Conservation (phyloP, 75 land plant species). For the Selaginella tamariscina region DNA sequence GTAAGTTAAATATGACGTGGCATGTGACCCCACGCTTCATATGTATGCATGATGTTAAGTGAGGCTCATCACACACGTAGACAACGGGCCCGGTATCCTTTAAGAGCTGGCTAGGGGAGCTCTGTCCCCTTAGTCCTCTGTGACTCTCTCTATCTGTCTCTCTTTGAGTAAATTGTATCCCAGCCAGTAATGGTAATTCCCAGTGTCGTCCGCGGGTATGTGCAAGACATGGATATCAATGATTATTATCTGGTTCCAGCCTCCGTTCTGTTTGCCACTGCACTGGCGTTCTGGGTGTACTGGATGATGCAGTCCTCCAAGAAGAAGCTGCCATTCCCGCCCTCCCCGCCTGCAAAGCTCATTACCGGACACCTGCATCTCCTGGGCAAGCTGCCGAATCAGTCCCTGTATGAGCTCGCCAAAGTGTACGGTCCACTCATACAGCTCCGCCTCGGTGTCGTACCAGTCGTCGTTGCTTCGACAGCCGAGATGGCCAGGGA, state of each 20-base stretch:
- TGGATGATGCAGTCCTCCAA: background rate
- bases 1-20: too few species aligned
- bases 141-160: too few species aligned
- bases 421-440: constrained; percentile 1
- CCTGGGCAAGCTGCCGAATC: background rate
- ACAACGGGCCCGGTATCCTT: too few species aligned
- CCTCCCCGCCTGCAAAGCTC: constrained; percentile 2
- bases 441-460: background rate
- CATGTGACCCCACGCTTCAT: too few species aligned
- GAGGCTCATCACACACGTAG: too few species aligned
- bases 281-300: background rate
- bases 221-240: too few species aligned
- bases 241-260: too few species aligned
- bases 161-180: too few species aligned
- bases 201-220: background rate
- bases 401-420: background rate
- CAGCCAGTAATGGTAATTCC: background rate
- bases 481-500: constrained; percentile 5
- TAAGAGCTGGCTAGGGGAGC: too few species aligned
- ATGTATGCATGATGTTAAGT: too few species aligned
- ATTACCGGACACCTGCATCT: constrained; percentile 4
- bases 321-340: background rate
- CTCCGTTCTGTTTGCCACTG: background rate
- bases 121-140: too few species aligned
- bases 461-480: background rate